phyloP scores from a whole-genome alignment of 805 yeast genomes.

The Candida sonorensis region DNA sequence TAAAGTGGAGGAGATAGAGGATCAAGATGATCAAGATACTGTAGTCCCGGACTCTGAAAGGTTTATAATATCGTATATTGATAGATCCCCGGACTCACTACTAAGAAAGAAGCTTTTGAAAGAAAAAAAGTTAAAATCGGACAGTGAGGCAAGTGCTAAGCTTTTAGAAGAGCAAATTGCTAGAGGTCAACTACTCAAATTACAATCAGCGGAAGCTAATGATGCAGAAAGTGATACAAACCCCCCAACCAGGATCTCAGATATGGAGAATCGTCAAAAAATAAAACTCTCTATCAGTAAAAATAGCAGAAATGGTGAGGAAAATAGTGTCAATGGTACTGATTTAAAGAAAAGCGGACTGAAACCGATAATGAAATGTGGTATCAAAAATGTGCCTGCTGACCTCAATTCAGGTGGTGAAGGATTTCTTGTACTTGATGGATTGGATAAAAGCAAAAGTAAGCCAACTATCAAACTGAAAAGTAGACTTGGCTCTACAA shows the following conservation, averaged over 20 bases:
- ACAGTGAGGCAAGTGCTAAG: conserved; percentile 37
- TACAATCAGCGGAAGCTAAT: background rate
- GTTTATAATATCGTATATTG: conserved; percentile 41
- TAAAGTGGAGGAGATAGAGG: conserved; percentile 37
- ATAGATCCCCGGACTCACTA: conserved; percentile 43
- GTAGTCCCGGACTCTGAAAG: conserved; percentile 26
- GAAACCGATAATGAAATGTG: conserved; percentile 24
- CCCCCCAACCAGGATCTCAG: background rate
- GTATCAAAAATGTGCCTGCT: conserved; percentile 21
- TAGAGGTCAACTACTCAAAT: conserved; percentile 27
- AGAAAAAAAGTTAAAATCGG: conserved; percentile 33
- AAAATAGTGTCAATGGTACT: too few species aligned
- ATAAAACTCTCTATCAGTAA: conserved; percentile 12
- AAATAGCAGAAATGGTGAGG: background rate
- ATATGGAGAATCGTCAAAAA: conserved; percentile 10
- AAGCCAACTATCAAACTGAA: conserved; percentile 12
- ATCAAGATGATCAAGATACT: conserved; percentile 14
- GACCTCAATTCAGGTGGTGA: conserved; percentile 12
- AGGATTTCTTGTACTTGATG: too few species aligned
- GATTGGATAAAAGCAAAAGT: too few species aligned
- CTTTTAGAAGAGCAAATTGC: conserved; percentile 49
- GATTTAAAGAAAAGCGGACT: too few species aligned
- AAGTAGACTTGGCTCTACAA: conserved; percentile 5
- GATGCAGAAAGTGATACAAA: background rate
- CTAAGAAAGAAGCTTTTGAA: conserved; percentile 33